A percentile compares a stretch with the other conserved stretches of the same genome.
Evolutionary conservation across 345 rosid species (phyloP).

Genomic region (Eucalyptus pumila): DNA sequence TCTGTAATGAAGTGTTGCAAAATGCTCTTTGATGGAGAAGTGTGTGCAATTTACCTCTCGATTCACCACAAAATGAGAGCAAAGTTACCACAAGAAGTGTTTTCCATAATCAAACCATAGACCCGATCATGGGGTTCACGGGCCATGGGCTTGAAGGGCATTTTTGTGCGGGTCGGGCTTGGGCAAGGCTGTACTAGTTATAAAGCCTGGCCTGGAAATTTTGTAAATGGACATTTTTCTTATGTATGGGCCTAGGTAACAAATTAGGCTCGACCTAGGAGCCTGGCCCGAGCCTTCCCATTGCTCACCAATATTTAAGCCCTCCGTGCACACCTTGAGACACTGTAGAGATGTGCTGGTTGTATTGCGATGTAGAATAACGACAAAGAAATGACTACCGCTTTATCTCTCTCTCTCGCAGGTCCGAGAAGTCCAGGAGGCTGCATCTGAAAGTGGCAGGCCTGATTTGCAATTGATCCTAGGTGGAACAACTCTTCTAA

Average conservation of each 20-base stretch:
- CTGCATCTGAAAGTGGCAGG: slow-evolving; percentile 67
- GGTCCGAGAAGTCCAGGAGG: slow-evolving; percentile 80
- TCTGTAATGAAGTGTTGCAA: not conserved
- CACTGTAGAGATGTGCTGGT: not conserved
- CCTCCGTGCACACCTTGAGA: not conserved
- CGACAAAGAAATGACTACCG: not conserved
- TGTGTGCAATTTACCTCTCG: not conserved
- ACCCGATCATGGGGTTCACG: not conserved
- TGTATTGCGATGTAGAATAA: not conserved
- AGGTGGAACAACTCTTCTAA: slow-evolving; percentile 91
- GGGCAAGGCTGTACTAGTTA: not conserved
- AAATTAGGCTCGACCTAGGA: not conserved
- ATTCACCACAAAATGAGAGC: not conserved
- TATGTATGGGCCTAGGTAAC: not conserved
- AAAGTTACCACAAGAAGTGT: not conserved
- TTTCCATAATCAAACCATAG: not conserved
- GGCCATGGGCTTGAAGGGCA: not conserved
- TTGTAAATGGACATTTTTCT: not conserved
- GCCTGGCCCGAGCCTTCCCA: not conserved
- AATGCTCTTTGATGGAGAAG: not conserved
- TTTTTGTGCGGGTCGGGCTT: not conserved
- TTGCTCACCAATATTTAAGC: not conserved
- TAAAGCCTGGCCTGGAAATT: not conserved
- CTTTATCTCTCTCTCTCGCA: not conserved
- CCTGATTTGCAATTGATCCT: slow-evolving; percentile 62